A percentile compares a stretch with the other conserved stretches of the same genome.
Conservation (phyloP, 2,329 filamentous ascomycete genomes). For the Hypoxylon sp. region DNA sequence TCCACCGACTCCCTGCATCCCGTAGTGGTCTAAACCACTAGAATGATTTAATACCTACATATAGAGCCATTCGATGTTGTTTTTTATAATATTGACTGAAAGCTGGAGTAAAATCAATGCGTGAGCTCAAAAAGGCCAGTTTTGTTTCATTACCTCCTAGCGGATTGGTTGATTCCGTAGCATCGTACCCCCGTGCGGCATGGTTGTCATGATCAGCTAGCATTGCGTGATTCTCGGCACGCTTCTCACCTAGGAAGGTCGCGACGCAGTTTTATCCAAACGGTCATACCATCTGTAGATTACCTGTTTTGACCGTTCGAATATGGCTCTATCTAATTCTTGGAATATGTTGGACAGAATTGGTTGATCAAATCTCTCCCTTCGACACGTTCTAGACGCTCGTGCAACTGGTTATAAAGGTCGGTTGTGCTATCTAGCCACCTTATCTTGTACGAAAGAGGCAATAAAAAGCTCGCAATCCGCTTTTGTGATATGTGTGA, state of each 20-base stretch:
- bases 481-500: constrained; percentile 1
- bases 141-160: constrained; percentile 9
- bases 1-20: neutral
- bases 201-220: constrained; percentile 38
- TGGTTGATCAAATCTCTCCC: neutral
- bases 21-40: neutral
- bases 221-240: constrained; percentile 47
- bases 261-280: constrained; percentile 8
- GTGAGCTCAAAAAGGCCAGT: neutral
- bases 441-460: constrained; percentile 27
- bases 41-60: neutral
- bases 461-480: constrained; percentile 14
- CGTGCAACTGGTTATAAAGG: neutral
- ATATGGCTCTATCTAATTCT: constrained; percentile 14
- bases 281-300: constrained; percentile 8
- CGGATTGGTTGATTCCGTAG: constrained; percentile 27
- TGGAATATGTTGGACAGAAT: constrained; percentile 10
- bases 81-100: neutral
- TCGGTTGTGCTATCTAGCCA: constrained; percentile 37
- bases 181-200: constrained; percentile 34
- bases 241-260: constrained; percentile 43
- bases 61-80: neutral
- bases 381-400: constrained; percentile 26
- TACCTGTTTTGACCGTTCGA: neutral
- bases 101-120: neutral